Conservation (phyloP, 2,329 filamentous ascomycete genomes). For the Fusarium lateritium region DNA sequence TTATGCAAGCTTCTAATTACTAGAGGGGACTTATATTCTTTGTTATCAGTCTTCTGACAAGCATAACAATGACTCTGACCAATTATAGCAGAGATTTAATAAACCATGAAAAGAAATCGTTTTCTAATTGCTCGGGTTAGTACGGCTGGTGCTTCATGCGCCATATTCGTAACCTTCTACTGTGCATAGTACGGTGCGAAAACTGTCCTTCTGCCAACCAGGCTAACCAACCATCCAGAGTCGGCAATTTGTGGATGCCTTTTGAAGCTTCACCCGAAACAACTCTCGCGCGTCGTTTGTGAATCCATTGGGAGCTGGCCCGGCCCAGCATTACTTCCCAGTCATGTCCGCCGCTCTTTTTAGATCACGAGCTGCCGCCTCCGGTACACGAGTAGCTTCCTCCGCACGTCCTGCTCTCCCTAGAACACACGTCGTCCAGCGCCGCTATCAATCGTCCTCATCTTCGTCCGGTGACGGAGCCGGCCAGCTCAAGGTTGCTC, state of each 20-base stretch:
- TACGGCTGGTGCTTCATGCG: not conserved
- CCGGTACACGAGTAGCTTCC: slow-evolving; percentile 36
- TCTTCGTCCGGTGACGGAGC: slow-evolving; percentile 51
- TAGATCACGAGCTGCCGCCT: slow-evolving; percentile 43
- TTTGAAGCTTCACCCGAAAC: slow-evolving; percentile 48
- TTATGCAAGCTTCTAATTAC: no score
- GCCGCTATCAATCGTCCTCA: slow-evolving; percentile 56
- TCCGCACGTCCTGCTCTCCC: slow-evolving; percentile 40
- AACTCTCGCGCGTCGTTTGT: slow-evolving; percentile 42
- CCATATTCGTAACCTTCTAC: not conserved
- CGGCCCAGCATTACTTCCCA: slow-evolving; percentile 47
- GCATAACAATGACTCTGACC: no score
- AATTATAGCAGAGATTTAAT: no score
- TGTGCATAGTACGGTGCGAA: slow-evolving; percentile 40
- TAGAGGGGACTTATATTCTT: no score
- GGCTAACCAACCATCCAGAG: slow-evolving; percentile 28
- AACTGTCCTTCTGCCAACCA: slow-evolving; percentile 35
- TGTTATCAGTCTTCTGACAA: no score
- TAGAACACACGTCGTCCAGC: slow-evolving; percentile 41
- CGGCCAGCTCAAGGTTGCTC: slow-evolving; percentile 53
- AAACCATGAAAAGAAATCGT: no score
- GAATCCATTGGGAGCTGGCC: slow-evolving; percentile 52
- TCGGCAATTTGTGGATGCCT: slow-evolving; percentile 46
- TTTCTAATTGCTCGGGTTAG: no score
- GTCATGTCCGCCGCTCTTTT: slow-evolving; percentile 47